Percentiles rank a stretch among this genome's conserved stretches.
Evolutionary conservation across 2,329 filamentous ascomycete genomes (phyloP).

Genomic region (Chaetomium sp.): DNA sequence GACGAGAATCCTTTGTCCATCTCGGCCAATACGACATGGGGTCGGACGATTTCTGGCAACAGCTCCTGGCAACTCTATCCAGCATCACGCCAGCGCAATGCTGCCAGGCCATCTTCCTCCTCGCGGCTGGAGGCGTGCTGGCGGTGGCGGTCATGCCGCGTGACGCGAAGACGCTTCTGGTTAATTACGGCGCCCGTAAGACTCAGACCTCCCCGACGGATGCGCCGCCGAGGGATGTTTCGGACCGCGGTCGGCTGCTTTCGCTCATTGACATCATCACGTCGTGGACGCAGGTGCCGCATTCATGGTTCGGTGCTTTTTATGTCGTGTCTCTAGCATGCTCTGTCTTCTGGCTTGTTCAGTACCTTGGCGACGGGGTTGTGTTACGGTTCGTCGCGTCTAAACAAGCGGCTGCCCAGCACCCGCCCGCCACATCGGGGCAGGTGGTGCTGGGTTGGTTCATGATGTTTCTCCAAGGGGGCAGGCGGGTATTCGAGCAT

Average conservation of each 20-base stretch:
- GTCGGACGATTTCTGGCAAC: not conserved
- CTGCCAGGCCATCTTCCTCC: constrained; percentile 53
- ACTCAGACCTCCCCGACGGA: constrained; percentile 24
- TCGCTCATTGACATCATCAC: constrained; percentile 42
- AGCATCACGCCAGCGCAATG: constrained; percentile 36
- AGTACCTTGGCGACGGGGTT: constrained; percentile 59
- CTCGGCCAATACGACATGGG: constrained; percentile 13
- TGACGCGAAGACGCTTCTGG: constrained; percentile 48
- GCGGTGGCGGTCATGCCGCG: constrained; percentile 49
- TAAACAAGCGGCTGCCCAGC: constrained; percentile 38
- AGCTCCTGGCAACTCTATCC: not conserved
- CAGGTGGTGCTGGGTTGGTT: constrained; percentile 69
- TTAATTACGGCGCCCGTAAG: constrained; percentile 55
- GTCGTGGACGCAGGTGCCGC: constrained; percentile 66
- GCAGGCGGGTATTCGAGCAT: constrained; percentile 76
- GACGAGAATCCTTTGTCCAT: not conserved
- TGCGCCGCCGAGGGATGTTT: not conserved
- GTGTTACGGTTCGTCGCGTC: constrained; percentile 52
- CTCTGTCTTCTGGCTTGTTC: constrained; percentile 73
- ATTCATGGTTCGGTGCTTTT: constrained; percentile 88
- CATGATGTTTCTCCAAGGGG: constrained; percentile 75
- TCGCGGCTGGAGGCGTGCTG: constrained; percentile 46
- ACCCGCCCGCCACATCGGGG: constrained; percentile 56
- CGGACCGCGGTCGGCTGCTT: constrained; percentile 30
- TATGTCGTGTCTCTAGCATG: constrained; percentile 72